A percentile compares a stretch with the other conserved stretches of the same genome.
Conservation (phyloP, 345 rosid genomes). For the Theobroma cacao region DNA sequence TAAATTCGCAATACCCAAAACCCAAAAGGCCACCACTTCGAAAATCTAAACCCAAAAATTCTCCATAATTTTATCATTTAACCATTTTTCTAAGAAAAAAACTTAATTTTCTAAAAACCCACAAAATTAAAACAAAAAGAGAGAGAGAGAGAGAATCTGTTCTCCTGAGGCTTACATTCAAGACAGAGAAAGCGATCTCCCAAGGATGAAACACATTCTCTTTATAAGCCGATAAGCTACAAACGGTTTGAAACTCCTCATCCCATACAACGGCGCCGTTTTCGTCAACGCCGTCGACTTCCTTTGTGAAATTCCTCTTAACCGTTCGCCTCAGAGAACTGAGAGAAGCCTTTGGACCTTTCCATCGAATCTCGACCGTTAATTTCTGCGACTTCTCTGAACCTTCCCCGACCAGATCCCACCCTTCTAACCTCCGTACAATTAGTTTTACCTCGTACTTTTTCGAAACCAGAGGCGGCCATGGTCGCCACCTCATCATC, state of each 20-base stretch:
- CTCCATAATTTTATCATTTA: not conserved
- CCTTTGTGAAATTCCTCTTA: slow-evolving; percentile 84
- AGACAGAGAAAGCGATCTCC: slow-evolving; percentile 89
- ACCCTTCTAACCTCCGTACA: slow-evolving; percentile 75
- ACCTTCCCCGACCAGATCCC: slow-evolving; percentile 60
- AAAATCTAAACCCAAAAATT: not conserved
- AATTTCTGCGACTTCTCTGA: slow-evolving; percentile 34
- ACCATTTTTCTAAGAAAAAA: not conserved
- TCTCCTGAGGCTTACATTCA: slow-evolving; percentile 53
- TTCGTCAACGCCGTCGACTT: slow-evolving; percentile 39
- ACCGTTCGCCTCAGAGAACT: slow-evolving; percentile 69
- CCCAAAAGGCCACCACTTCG: not conserved
- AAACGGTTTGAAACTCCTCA: slow-evolving; percentile 74
- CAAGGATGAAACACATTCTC: slow-evolving; percentile 81
- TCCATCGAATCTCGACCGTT: slow-evolving; percentile 91
- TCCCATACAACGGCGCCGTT: slow-evolving; percentile 71
- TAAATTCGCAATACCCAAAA: not conserved
- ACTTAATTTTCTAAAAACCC: not conserved
- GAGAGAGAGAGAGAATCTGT: not conserved
- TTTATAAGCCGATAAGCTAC: slow-evolving; percentile 67
- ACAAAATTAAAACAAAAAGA: not conserved
- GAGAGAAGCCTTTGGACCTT: slow-evolving; percentile 82
- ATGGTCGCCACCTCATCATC: slow-evolving; percentile 99
- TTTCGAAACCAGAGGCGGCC: slow-evolving; percentile 75
- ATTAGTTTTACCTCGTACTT: slow-evolving; percentile 73